Evolutionary conservation across 257 asterid genomes (phyloP), one percentile per base, ranked within the genome.

Genomic region (Solanum raphanifolium): DNA sequence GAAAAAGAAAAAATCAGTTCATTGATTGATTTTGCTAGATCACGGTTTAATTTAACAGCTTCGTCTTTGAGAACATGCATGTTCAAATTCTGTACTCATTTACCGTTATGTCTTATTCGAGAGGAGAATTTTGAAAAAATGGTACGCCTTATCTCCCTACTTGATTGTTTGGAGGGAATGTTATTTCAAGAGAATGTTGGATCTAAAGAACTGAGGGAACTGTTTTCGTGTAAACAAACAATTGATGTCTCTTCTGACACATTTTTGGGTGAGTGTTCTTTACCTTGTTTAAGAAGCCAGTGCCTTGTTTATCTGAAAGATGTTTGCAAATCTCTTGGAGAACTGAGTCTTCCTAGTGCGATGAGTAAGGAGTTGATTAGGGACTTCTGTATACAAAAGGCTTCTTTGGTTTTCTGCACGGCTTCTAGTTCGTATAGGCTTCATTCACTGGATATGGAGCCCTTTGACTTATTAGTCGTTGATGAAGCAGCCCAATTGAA

Each of bases 401-500:
- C 89, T 21, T 87, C 62, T 58, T 39, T 87, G 60, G 43, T 81
- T 23, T 82, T 87, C 18, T 87, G 87, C 62, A 87, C 89, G 4
- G 68, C 83, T 21, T 81, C 89, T 31, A 87, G 87, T 87, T 87
- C 89, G 3, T 83, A 65, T 83, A 82, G 48, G 87, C 81, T 82
- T 39, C 89, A 81, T 39, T 66, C 83, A 39, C 8, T 46, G 65
- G 89, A 87, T 34, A 68, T 87, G 39, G 15, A 83, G 62, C 83
- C 89, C 3, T 72, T 87, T 62, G 74, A 68, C 32, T 83, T 87
- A 25, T 31, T 87, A 66, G 87, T 87, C 12, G 1, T 87, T 83
- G 89, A 87, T 81, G 89, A 87, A 68, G 89, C 89, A 0, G 87
- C 89, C 11, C 89, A 87, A 35, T 68, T 87, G 87, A 82, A 72